A percentile compares a stretch with the other conserved stretches of the same genome.
phyloP scores from a whole-genome alignment of 768 basidiomycete genomes.

The Rhodotorula graminis region DNA sequence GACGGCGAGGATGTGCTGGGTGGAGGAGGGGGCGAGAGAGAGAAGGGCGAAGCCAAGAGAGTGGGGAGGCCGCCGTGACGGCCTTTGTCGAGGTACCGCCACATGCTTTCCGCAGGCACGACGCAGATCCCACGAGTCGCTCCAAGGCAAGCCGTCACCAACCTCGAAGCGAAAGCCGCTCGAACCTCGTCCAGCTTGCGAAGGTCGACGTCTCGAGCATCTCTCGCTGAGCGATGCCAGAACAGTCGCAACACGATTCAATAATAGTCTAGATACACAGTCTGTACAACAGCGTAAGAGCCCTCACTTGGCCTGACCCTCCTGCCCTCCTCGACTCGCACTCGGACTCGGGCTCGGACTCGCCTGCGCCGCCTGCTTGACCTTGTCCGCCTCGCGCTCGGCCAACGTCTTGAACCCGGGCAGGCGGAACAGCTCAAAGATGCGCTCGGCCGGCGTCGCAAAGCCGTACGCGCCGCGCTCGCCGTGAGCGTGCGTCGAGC shows the following conservation, averaged over 20 bases:
- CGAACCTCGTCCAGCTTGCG: no score
- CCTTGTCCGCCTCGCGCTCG: not conserved
- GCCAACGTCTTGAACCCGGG: conserved; percentile 28
- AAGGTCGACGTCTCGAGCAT: no score
- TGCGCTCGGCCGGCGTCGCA: conserved; percentile 30
- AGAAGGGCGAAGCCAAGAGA: not conserved
- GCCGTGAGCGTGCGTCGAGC: conserved; percentile 26
- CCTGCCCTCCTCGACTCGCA: not conserved
- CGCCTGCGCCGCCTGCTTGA: not conserved
- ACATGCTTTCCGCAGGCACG: no score
- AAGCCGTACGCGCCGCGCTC: conserved; percentile 20
- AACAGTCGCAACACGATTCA: no score
- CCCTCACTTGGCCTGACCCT: no score
- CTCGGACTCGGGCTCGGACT: not conserved
- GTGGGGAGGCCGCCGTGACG: no score
- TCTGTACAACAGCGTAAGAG: no score
- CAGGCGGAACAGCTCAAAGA: conserved; percentile 34
- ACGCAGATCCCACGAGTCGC: no score
- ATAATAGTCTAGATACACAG: not conserved
- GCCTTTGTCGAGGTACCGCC: no score
- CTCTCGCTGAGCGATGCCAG: no score
- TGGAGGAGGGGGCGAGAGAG: not conserved
- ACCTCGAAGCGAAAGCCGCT: no score
- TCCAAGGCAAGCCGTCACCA: no score
- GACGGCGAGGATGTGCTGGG: not conserved